Evolutionary conservation across 495 filamentous ascomycete genomes (phyloP).

Genomic region (Penicillium goetzii): DNA sequence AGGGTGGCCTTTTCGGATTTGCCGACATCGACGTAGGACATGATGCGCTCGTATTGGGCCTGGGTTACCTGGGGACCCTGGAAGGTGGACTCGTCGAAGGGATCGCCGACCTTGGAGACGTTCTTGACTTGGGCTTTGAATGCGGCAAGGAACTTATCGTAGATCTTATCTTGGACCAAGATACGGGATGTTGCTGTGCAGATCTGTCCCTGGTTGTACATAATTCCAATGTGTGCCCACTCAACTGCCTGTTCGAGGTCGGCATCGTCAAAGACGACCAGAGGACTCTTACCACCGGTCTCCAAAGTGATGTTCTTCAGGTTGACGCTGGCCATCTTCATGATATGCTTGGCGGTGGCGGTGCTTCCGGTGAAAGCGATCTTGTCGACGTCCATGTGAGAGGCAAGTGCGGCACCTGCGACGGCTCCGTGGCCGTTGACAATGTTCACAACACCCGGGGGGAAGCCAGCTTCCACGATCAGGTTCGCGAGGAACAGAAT

Average conservation of each 20-base stretch:
- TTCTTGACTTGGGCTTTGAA: conserved; percentile 75
- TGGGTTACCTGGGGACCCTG: conserved; percentile 90
- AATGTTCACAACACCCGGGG: conserved; percentile 86
- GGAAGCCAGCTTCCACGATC: conserved; percentile 85
- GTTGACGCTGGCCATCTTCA: conserved; percentile 78
- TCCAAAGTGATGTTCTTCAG: conserved; percentile 59
- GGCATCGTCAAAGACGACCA: conserved; percentile 83
- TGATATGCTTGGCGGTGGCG: conserved; percentile 78
- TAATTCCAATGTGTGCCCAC: conserved; percentile 76
- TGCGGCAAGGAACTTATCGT: conserved; percentile 78
- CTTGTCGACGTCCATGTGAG: conserved; percentile 79
- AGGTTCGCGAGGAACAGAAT: conserved; percentile 78
- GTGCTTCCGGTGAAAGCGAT: conserved; percentile 89
- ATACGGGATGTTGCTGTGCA: conserved; percentile 87
- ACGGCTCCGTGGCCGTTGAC: conserved; percentile 78
- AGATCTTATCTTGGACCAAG: conserved; percentile 77
- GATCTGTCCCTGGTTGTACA: conserved; percentile 82
- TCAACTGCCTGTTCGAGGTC: conserved; percentile 84
- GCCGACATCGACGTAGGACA: conserved; percentile 86
- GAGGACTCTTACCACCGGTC: conserved; percentile 85
- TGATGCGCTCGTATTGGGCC: conserved; percentile 77
- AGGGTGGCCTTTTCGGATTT: conserved; percentile 70
- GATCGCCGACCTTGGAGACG: conserved; percentile 85
- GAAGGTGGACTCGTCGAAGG: conserved; percentile 72
- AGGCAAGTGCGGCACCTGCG: conserved; percentile 76